Evolutionary conservation across 305 asterid genomes (phyloP).

Genomic region (Lippia alba): DNA sequence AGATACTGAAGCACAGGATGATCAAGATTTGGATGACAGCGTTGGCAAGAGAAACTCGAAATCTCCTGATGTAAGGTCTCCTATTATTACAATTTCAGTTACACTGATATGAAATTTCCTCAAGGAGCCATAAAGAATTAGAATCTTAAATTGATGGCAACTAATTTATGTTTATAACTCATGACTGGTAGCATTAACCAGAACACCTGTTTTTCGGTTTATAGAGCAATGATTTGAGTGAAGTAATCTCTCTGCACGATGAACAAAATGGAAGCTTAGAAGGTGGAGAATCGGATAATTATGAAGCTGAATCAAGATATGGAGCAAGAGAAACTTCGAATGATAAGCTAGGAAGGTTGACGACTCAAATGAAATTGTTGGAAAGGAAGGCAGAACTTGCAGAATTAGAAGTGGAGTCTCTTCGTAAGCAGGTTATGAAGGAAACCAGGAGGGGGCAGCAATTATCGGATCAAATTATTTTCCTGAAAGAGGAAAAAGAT

Average conservation of each 20-base stretch:
- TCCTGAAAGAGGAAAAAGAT: conserved; percentile 66
- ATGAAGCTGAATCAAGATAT: conserved; percentile 40
- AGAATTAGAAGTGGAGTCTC: conserved; percentile 80
- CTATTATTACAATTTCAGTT: conserved; percentile 28
- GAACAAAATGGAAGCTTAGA: conserved; percentile 52
- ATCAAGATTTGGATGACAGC: conserved; percentile 46
- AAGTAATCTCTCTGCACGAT: conserved; percentile 41
- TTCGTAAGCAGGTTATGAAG: conserved; percentile 70
- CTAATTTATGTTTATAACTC: conserved; percentile 7
- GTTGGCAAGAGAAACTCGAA: conserved; percentile 40
- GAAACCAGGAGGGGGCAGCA: conserved; percentile 76
- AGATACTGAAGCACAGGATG: conserved; percentile 52
- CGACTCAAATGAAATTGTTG: conserved; percentile 49
- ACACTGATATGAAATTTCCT: neutral
- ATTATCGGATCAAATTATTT: conserved; percentile 55
- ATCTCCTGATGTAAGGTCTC: conserved; percentile 73
- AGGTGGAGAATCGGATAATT: conserved; percentile 46
- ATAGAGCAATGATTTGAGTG: conserved; percentile 63
- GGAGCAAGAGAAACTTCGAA: conserved; percentile 38
- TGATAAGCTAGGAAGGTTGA: conserved; percentile 39
- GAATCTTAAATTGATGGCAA: conserved; percentile 15
- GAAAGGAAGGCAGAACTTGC: conserved; percentile 79
- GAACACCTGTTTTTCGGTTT: conserved; percentile 19
- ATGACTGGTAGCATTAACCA: conserved; percentile 27
- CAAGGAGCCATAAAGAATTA: conserved; percentile 11